Base-by-base conservation (phyloP, 2,329 filamentous ascomycete species). In the Talaromyces sp. region DNA sequence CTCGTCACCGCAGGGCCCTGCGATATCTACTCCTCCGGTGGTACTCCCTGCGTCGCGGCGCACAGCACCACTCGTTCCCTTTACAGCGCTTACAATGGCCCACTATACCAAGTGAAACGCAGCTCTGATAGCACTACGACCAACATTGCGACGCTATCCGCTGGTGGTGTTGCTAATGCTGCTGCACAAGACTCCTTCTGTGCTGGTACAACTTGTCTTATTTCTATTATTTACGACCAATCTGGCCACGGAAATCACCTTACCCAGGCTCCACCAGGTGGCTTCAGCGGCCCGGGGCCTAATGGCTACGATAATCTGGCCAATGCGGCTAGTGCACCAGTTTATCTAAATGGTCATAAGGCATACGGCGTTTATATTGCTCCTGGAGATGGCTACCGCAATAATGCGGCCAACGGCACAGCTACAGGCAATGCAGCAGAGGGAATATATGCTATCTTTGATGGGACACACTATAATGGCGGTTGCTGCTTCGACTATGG, bases 191-290 rank as follows among this genome's bases (percentile, higher is more conserved):
- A 87, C 69, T 63, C 72, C 0, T 88, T 88, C 70, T 88, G 85
- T 64, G 69, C 75, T 9, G 69, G 73, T 51, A 86, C 84, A 0
- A 86, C 83, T 11, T 88, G 85, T 64, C 72, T 85, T 22, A 87
- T 88, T 66, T 80, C 79, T 0, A 77, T 82, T 63, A 85, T 86
- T 55, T 87, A 87, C 66, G 85, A 88, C 67, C 85, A 88, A 70
- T 85, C 84, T 11, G 84, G 84, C 56, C 71, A 70, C 1, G 77
- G 77, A 0, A 88, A 88, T 61, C 81, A 88, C 64, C 81, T 88
- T 2, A 85, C 80, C 0, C 83, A 83, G 62, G 85, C 84, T 1
- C 81, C 82, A 0, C 79, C 80, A 0, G 81, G 75, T 17, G 50
- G 17, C 31, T 84, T 82, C 63, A 70, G 65, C 0, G 84, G 84